These are phyloP conservation scores for Solanum etuberosum DNA, from an alignment of 257 asterid genomes.

Conservation along the genomic window DNA sequence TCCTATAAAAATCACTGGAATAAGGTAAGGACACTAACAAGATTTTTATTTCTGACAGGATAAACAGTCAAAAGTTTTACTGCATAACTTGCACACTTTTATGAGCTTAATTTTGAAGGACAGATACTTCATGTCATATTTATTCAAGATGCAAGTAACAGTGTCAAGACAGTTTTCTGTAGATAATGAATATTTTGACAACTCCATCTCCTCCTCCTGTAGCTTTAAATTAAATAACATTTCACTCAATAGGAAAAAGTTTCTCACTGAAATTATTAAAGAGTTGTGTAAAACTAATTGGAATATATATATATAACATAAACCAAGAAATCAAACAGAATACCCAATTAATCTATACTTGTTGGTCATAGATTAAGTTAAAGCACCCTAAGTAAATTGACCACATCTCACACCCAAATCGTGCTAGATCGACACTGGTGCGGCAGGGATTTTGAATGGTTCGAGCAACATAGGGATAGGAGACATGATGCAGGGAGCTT, in stretches of 20 bases:
- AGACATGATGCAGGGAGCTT: neutral
- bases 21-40: neutral
- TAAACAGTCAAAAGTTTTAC: neutral
- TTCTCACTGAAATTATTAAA: neutral
- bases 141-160: neutral
- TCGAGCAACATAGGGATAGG: neutral
- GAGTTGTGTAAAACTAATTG: neutral
- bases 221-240: neutral
- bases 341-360: neutral
- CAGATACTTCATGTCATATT: neutral
- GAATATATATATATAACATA: neutral
- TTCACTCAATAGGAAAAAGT: neutral
- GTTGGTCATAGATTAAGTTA: neutral
- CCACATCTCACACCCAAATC: neutral
- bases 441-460: neutral
- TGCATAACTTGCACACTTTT: neutral
- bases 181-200: neutral
- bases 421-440: neutral
- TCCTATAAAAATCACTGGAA: neutral
- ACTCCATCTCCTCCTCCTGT: neutral
- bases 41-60: neutral
- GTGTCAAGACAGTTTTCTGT: neutral
- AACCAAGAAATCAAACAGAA: neutral
- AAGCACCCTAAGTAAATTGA: neutral
- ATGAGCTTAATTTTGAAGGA: neutral